Evolutionary conservation across 2,329 filamentous ascomycete species (phyloP).

Genomic region (Ambrosiella cleistominuta): DNA sequence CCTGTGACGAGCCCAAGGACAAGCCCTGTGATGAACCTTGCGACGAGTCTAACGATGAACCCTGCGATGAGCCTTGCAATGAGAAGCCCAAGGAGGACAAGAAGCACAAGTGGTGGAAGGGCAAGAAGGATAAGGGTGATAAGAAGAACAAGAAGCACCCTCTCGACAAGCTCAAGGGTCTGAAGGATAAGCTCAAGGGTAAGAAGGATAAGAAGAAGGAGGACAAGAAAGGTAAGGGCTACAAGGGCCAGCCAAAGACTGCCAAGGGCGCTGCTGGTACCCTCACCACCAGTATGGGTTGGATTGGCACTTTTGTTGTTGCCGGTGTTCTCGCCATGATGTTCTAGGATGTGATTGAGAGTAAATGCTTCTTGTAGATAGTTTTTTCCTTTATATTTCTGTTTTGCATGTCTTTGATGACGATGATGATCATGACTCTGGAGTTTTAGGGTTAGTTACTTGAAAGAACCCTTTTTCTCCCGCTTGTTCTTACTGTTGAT

Average conservation of each 20-base stretch:
- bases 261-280: constrained; percentile 9
- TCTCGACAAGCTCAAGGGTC: constrained; percentile 7
- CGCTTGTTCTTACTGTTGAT: neutral
- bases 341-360: constrained; percentile 3
- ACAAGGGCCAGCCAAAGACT: constrained; percentile 10
- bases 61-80: neutral
- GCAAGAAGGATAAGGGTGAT: constrained; percentile 9
- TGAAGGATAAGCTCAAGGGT: constrained; percentile 11
- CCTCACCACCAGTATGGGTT: constrained; percentile 7
- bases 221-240: constrained; percentile 6
- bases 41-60: constrained; percentile 3
- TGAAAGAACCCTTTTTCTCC: neutral
- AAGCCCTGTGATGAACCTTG: constrained; percentile 1
- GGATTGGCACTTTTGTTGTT: constrained; percentile 10
- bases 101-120: constrained; percentile 14
- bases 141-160: constrained; percentile 6
- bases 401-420: neutral
- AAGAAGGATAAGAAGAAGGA: constrained; percentile 12
- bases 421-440: neutral
- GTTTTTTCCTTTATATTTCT: constrained; percentile 6
- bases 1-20: neutral
- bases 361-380: constrained; percentile 3
- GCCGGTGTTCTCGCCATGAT: constrained; percentile 10
- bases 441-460: neutral
- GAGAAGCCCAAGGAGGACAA: constrained; percentile 12